A percentile compares a stretch with the other conserved stretches of the same genome.
These are phyloP conservation scores for Sequoia sempervirens DNA, from an alignment of 75 land plant genomes.

Conservation along the genomic window DNA sequence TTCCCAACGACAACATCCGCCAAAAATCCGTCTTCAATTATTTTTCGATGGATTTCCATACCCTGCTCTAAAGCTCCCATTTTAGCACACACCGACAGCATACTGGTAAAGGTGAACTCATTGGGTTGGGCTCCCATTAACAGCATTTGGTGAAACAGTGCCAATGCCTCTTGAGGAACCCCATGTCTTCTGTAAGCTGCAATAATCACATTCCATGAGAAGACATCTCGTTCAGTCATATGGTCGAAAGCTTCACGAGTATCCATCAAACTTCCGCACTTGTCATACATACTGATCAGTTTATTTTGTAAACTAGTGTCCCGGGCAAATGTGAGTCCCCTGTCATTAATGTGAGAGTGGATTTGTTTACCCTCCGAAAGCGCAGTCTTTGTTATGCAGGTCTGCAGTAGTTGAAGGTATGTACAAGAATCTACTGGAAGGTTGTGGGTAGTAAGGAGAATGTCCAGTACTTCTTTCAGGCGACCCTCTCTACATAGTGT, in stretches of 20 bases:
- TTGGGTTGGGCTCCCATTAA: constrained; percentile 17
- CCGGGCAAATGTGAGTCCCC: constrained; percentile 17
- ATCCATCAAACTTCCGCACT: constrained; percentile 38
- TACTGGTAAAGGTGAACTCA: constrained; percentile 38
- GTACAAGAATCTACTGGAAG: not conserved
- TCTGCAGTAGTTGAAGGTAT: not conserved
- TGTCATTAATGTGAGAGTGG: not conserved
- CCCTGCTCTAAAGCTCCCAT: constrained; percentile 23
- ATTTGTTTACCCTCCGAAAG: not conserved
- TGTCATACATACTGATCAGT: constrained; percentile 50
- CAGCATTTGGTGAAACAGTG: constrained; percentile 27
- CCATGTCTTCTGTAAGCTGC: constrained; percentile 34
- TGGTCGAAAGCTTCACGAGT: constrained; percentile 34
- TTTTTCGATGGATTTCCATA: constrained; percentile 34
- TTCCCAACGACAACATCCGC: constrained; percentile 29
- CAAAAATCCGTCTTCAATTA: constrained; percentile 43
- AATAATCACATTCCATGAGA: constrained; percentile 54
- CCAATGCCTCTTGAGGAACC: constrained; percentile 14
- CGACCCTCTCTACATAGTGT: not conserved
- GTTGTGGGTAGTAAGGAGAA: not conserved
- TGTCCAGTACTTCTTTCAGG: not conserved
- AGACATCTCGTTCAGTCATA: constrained; percentile 21
- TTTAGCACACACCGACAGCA: not conserved
- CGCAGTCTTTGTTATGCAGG: not conserved
- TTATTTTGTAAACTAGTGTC: not conserved